Conservation (phyloP, 108 stramenopile genomes). For the Pseudonitzschia pungens region DNA sequence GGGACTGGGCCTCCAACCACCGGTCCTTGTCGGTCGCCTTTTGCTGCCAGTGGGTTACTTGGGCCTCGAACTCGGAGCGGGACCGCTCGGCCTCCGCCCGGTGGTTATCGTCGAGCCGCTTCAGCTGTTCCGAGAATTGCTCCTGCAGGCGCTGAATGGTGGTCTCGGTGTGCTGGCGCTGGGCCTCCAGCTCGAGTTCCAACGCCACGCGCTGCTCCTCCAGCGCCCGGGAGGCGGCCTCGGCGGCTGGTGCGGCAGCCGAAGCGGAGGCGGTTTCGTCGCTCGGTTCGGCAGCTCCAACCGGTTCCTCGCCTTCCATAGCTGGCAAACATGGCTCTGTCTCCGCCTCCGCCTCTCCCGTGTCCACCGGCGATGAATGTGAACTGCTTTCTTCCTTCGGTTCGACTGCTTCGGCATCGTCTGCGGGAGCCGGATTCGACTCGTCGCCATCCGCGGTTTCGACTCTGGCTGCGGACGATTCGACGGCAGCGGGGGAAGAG, state of each 20-base stretch:
- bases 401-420: too few relatives aligned
- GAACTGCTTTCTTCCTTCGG: too few relatives aligned
- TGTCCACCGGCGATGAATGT: too few relatives aligned
- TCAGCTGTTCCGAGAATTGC: constrained; percentile 74
- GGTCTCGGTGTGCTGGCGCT: constrained; percentile 7
- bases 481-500: too few relatives aligned
- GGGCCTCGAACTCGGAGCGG: constrained; percentile 40
- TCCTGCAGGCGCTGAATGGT: constrained; percentile 40
- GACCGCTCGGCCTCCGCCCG: constrained; percentile 56
- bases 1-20: background rate
- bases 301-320: background rate
- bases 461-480: too few relatives aligned
- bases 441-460: too few relatives aligned
- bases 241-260: background rate
- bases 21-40: constrained; percentile 17
- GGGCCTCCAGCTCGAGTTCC: background rate
- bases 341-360: too few relatives aligned
- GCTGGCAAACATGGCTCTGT: background rate
- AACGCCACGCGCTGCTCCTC: background rate
- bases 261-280: background rate
- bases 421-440: too few relatives aligned
- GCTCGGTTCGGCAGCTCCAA: background rate
- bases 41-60: background rate
- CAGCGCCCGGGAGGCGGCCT: background rate
- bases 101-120: constrained; percentile 77